Conservation (phyloP, 1,284 basidiomycete genomes). For the Trichosporon ovoides region DNA sequence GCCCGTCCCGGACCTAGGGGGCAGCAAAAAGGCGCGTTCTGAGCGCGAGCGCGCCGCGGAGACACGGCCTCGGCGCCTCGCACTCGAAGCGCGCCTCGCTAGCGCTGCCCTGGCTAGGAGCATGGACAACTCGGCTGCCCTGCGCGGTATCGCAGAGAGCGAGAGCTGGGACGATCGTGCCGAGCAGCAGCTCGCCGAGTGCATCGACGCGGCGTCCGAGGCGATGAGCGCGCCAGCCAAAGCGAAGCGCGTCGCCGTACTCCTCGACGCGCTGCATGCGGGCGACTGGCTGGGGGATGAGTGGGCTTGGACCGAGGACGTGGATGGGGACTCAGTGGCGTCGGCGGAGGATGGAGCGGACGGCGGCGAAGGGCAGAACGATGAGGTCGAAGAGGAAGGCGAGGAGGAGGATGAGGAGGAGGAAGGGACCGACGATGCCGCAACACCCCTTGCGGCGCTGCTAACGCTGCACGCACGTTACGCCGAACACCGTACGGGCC, state of each 20-base stretch:
- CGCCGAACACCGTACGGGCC: slow-evolving; percentile 1
- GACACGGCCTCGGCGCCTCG: neutral
- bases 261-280: neutral
- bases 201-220: neutral
- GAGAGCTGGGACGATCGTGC: slow-evolving; percentile 1
- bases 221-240: neutral
- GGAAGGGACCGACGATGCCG: neutral
- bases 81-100: neutral
- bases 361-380: neutral
- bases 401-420: neutral
- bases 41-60: neutral
- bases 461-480: neutral
- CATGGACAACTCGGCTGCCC: slow-evolving; percentile 1
- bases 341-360: neutral
- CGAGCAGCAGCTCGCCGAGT: neutral
- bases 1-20: neutral
- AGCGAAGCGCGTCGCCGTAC: neutral
- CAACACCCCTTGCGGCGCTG: neutral
- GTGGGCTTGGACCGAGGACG: neutral
- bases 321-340: neutral
- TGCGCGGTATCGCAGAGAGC: neutral
- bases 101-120: neutral
- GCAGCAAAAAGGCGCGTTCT: neutral
- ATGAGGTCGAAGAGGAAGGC: neutral
- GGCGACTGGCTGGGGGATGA: neutral